These are phyloP conservation scores for Cerioporus squamosus DNA, from an alignment of 1,284 basidiomycete genomes.

Conservation along the genomic window DNA sequence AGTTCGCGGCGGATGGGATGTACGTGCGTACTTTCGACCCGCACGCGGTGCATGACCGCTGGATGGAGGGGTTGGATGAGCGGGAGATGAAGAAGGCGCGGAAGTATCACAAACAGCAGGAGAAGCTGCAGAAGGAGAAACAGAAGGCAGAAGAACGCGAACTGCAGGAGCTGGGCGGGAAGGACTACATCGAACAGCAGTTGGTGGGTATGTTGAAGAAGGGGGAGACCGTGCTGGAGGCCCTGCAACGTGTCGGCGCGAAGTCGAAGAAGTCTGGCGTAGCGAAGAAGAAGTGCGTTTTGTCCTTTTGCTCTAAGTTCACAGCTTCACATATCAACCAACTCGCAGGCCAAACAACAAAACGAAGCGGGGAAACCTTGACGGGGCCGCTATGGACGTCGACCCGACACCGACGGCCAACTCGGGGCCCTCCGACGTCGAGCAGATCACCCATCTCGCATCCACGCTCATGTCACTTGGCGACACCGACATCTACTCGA, in stretches of 20 bases:
- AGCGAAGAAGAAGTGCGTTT: slow-evolving; percentile 40
- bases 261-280: slow-evolving; percentile 63
- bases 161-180: slow-evolving; percentile 66
- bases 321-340: not conserved
- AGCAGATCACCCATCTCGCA: slow-evolving; percentile 79
- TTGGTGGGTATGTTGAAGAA: slow-evolving; percentile 79
- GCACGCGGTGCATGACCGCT: slow-evolving; percentile 90
- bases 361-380: slow-evolving; percentile 37
- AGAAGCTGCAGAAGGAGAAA: slow-evolving; percentile 70
- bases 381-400: slow-evolving; percentile 47
- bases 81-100: slow-evolving; percentile 86
- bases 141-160: slow-evolving; percentile 77
- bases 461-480: slow-evolving; percentile 84
- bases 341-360: slow-evolving; percentile 36
- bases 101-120: slow-evolving; percentile 68
- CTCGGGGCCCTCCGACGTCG: slow-evolving; percentile 57
- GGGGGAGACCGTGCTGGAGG: slow-evolving; percentile 90
- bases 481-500: slow-evolving; percentile 83
- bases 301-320: not conserved
- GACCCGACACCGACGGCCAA: slow-evolving; percentile 44
- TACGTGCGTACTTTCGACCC: slow-evolving; percentile 90
- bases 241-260: slow-evolving; percentile 84
- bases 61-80: slow-evolving; percentile 92
- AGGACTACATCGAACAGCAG: slow-evolving; percentile 68
- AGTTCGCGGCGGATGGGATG: slow-evolving; percentile 92